Evolutionary conservation across 768 basidiomycete genomes (phyloP).

Genomic region (Galerina sulciceps): DNA sequence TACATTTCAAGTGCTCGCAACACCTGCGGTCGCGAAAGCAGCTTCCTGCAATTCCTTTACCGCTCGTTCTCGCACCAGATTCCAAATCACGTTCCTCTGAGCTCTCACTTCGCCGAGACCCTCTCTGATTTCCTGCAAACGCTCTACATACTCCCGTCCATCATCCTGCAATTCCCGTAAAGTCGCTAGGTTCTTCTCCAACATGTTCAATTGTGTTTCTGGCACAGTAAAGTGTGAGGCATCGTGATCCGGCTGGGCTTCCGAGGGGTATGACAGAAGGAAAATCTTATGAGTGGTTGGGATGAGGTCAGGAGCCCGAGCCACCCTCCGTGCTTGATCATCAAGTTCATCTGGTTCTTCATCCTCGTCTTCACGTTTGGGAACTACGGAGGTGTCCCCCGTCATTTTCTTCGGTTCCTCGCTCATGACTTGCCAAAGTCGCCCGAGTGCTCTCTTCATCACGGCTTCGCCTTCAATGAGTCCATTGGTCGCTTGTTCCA

Average conservation of each 20-base stretch:
- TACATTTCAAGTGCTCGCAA: constrained; percentile 19
- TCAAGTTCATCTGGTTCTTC: constrained; percentile 50
- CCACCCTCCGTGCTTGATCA: constrained; percentile 44
- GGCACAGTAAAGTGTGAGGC: constrained; percentile 67
- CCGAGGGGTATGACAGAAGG: constrained; percentile 53
- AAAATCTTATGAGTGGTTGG: constrained; percentile 72
- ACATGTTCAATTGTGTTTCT: constrained; percentile 66
- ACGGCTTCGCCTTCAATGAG: constrained; percentile 83
- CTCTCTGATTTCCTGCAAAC: constrained; percentile 83
- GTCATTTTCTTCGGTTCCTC: constrained; percentile 60
- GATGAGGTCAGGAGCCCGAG: constrained; percentile 69
- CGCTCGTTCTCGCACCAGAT: constrained; percentile 73
- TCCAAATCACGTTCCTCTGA: constrained; percentile 78
- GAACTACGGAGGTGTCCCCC: constrained; percentile 48
- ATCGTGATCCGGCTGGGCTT: constrained; percentile 53
- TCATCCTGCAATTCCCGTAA: constrained; percentile 86
- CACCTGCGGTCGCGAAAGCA: constrained; percentile 44
- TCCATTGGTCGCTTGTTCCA: constrained; percentile 81
- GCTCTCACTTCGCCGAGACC: constrained; percentile 74
- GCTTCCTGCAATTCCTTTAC: constrained; percentile 76
- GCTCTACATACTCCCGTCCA: constrained; percentile 84
- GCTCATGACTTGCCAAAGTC: constrained; percentile 81
- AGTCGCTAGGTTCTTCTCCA: constrained; percentile 76
- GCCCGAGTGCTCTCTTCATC: constrained; percentile 74
- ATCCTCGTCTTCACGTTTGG: constrained; percentile 73